These are phyloP conservation scores for Erodium texanum DNA, from an alignment of 441 rosid species.

Conservation along the genomic window DNA sequence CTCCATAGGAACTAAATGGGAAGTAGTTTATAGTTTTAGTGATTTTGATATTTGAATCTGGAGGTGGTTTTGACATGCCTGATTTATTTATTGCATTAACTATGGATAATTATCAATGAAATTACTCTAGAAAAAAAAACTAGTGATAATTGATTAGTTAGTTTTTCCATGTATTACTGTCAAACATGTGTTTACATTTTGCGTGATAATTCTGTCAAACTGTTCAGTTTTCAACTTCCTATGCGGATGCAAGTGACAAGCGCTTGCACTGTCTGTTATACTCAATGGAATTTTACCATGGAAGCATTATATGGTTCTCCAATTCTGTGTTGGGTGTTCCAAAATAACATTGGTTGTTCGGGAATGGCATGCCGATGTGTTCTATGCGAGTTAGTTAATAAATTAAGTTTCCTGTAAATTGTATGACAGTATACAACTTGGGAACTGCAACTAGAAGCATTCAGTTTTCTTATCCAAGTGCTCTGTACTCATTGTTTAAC, in stretches of 20 bases:
- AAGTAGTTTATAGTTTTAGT: background rate
- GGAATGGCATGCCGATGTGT: background rate
- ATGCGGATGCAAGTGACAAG: background rate
- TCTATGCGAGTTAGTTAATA: background rate
- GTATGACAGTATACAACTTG: background rate
- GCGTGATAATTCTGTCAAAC: background rate
- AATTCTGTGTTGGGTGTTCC: too few relatives aligned
- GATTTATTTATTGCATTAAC: too few relatives aligned
- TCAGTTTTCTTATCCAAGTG: background rate
- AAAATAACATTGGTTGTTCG: background rate
- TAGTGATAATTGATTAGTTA: too few relatives aligned
- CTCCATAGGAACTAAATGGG: too few relatives aligned
- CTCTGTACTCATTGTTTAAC: too few relatives aligned
- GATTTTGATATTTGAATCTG: background rate
- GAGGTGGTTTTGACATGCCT: too few relatives aligned
- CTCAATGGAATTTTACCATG: background rate
- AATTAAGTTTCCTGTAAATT: background rate
- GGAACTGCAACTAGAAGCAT: background rate
- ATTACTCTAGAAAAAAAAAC: too few relatives aligned
- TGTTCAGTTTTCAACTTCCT: background rate
- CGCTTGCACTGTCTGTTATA: too few relatives aligned
- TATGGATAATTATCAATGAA: too few relatives aligned
- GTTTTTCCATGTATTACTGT: background rate
- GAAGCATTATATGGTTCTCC: background rate
- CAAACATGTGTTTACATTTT: background rate